Evolutionary conservation across 1,139 yeast species (phyloP).

Genomic region (Zygoascus meyerae): DNA sequence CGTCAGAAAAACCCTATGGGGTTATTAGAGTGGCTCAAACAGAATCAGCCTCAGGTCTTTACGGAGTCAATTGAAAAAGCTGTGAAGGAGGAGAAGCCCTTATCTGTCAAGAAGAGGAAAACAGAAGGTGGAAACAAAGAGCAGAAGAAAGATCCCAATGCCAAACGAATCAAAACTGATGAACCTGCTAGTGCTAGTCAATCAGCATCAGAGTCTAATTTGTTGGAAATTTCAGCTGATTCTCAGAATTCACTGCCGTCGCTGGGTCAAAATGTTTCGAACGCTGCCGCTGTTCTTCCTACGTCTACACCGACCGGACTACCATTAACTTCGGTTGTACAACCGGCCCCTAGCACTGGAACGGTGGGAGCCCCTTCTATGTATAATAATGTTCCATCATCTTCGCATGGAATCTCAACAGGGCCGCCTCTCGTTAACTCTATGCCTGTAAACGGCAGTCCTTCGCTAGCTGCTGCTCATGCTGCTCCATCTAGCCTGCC

Average conservation of each 20-base stretch:
- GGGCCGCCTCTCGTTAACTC: too few relatives aligned
- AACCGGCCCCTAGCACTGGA: not conserved
- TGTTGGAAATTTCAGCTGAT: not conserved
- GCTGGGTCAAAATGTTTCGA: not conserved
- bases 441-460: too few relatives aligned
- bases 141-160: not conserved
- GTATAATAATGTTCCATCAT: too few relatives aligned
- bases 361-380: too few relatives aligned
- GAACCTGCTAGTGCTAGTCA: not conserved
- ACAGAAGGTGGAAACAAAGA: not conserved
- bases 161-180: constrained; percentile 2
- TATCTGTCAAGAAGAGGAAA: constrained; percentile 1
- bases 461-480: too few relatives aligned
- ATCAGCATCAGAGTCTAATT: too few relatives aligned
- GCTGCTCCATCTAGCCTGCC: too few relatives aligned
- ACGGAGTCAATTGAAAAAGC: constrained; percentile 12
- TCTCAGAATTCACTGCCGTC: not conserved
- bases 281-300: not conserved
- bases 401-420: too few relatives aligned
- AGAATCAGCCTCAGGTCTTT: constrained; percentile 25
- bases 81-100: constrained; percentile 1
- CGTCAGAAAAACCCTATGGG: constrained; percentile 25
- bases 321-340: not conserved
- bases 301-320: not conserved
- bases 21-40: constrained; percentile 26